Percentiles rank a stretch among this genome's conserved stretches.
Evolutionary conservation across 2,329 filamentous ascomycete species (phyloP).

Genomic region (Fusarium tricinctum): DNA sequence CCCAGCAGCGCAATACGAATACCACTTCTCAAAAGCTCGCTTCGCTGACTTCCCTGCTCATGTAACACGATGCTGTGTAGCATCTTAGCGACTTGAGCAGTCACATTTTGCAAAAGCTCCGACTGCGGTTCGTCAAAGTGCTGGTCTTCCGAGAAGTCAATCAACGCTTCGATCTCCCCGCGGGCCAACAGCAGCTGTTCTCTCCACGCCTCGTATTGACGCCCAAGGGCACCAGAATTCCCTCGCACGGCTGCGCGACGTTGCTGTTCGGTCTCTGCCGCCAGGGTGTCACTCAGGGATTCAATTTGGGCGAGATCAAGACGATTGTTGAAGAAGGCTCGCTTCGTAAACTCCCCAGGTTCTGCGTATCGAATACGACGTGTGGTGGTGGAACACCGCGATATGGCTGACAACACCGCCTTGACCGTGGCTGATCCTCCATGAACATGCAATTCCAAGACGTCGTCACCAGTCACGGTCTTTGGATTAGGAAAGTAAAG

Average conservation of each 20-base stretch:
- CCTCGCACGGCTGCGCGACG: conserved; percentile 87
- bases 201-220: conserved; percentile 87
- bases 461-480: conserved; percentile 91
- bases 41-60: conserved; percentile 81
- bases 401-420: conserved; percentile 84
- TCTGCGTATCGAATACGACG: conserved; percentile 84
- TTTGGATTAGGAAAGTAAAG: conserved; percentile 85
- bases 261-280: conserved; percentile 90
- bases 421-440: conserved; percentile 91
- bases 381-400: conserved; percentile 58
- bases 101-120: conserved; percentile 78
- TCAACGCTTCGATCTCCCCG: conserved; percentile 93
- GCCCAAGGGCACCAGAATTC: conserved; percentile 76
- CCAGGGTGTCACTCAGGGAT: conserved; percentile 72
- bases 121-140: conserved; percentile 91
- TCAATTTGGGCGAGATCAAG: conserved; percentile 89
- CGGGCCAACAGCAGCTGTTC: conserved; percentile 81
- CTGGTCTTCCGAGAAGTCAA: conserved; percentile 97
- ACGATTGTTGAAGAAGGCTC: conserved; percentile 89
- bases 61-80: conserved; percentile 75
- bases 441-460: conserved; percentile 95
- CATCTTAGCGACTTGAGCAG: conserved; percentile 72
- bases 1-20: conserved; percentile 90
- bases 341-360: conserved; percentile 93
- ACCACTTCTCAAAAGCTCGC: conserved; percentile 86